These are phyloP conservation scores for Leishmania arabica DNA, from an alignment of 208 protist genomes.

Conservation along the genomic window DNA sequence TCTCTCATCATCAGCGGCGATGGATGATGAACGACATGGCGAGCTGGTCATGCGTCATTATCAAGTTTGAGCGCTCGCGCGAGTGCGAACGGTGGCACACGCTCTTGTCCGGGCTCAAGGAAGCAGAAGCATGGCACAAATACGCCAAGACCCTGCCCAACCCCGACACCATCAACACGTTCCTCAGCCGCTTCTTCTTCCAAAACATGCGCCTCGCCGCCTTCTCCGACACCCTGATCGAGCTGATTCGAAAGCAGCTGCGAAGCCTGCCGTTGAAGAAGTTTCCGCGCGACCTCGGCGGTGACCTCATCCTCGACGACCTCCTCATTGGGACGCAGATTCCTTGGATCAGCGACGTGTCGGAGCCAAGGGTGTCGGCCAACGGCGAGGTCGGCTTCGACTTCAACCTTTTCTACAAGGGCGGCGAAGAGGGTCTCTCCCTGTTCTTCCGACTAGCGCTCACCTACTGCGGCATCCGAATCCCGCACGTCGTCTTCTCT, in stretches of 20 bases:
- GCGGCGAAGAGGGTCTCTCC: slow-evolving; percentile 55
- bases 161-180: slow-evolving; percentile 69
- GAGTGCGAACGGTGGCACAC: slow-evolving; percentile 77
- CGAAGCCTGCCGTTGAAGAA: slow-evolving; percentile 60
- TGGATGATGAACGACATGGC: slow-evolving; percentile 24
- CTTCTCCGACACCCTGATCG: slow-evolving; percentile 46
- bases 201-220: slow-evolving; percentile 69
- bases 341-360: slow-evolving; percentile 76
- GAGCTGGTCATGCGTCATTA: slow-evolving; percentile 43
- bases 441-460: slow-evolving; percentile 74
- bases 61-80: slow-evolving; percentile 64
- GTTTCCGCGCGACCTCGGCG: slow-evolving; percentile 75
- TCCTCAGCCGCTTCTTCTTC: slow-evolving; percentile 78
- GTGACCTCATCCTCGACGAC: slow-evolving; percentile 77
- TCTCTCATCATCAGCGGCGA: not conserved
- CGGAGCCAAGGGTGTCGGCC: slow-evolving; percentile 49
- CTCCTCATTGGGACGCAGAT: slow-evolving; percentile 70
- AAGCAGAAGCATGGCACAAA: slow-evolving; percentile 61
- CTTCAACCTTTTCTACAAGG: slow-evolving; percentile 82
- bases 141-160: slow-evolving; percentile 66
- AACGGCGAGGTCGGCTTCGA: slow-evolving; percentile 86
- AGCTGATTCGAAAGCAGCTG: slow-evolving; percentile 68
- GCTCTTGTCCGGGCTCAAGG: slow-evolving; percentile 45
- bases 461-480: slow-evolving; percentile 71
- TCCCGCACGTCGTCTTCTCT: slow-evolving; percentile 74